Evolutionary conservation across 1,284 basidiomycete genomes (phyloP).

Genomic region (Fistulinella cinereoalba): DNA sequence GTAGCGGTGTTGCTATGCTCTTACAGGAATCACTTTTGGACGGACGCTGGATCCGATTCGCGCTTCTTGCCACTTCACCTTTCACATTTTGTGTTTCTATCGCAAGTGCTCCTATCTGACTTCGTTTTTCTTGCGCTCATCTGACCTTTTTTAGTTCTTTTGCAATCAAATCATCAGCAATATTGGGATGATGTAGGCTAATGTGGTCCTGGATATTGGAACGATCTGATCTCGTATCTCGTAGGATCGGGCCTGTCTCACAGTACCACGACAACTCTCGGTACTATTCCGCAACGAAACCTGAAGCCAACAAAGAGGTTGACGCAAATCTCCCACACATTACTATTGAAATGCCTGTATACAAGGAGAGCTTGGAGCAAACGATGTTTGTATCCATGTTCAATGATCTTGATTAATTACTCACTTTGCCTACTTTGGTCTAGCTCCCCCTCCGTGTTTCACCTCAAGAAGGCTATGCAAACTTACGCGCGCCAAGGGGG

Average conservation of each 20-base stretch:
- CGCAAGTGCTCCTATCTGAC: slow-evolving; percentile 41
- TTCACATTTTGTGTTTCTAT: slow-evolving; percentile 75
- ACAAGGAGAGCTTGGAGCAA: slow-evolving; percentile 70
- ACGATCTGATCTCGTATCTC: neutral
- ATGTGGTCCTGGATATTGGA: neutral
- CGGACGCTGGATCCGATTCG: slow-evolving; percentile 58
- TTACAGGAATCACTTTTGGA: slow-evolving; percentile 70
- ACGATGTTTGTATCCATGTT: slow-evolving; percentile 55
- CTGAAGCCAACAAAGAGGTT: slow-evolving; percentile 55
- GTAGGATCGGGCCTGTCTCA: slow-evolving; percentile 66
- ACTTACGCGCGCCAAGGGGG: slow-evolving; percentile 83
- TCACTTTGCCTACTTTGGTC: slow-evolving; percentile 41
- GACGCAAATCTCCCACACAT: slow-evolving; percentile 67
- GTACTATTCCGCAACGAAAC: slow-evolving; percentile 64
- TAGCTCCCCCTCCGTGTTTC: slow-evolving; percentile 74
- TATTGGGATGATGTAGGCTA: slow-evolving; percentile 51
- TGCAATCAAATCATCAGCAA: slow-evolving; percentile 59
- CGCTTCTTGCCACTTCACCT: slow-evolving; percentile 59
- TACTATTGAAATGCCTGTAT: slow-evolving; percentile 77
- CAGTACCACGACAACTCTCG: slow-evolving; percentile 73
- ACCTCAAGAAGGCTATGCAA: slow-evolving; percentile 82
- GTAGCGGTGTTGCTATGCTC: slow-evolving; percentile 52
- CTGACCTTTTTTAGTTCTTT: slow-evolving; percentile 58
- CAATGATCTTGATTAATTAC: slow-evolving; percentile 49
- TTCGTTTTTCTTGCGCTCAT: neutral